phyloP scores from a whole-genome alignment of 257 asterid genomes.

The Solanum pennellii region DNA sequence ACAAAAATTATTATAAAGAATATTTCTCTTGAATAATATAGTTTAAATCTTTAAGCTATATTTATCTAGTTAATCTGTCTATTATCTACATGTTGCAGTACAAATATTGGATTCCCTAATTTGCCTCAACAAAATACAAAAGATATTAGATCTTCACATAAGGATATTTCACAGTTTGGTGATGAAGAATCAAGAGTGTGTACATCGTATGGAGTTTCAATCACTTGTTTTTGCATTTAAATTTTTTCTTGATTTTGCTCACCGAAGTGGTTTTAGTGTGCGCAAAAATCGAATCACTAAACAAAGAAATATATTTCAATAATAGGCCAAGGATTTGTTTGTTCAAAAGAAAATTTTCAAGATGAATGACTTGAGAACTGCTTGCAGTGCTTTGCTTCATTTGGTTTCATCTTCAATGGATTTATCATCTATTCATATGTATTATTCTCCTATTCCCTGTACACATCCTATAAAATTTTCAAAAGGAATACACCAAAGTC shows the following conservation, averaged over 20 bases:
- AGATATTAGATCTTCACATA: not conserved
- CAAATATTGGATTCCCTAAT: not conserved
- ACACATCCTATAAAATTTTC: no score
- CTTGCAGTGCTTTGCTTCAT: conserved; percentile 4
- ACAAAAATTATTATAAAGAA: no score
- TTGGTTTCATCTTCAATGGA: no score
- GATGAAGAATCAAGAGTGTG: not conserved
- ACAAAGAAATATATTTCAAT: no score
- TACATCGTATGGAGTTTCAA: not conserved
- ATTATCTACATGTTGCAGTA: not conserved
- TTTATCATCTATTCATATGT: no score
- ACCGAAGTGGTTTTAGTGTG: not conserved
- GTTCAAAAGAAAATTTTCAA: no score
- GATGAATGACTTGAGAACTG: not conserved
- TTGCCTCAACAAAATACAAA: not conserved
- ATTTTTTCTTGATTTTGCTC: not conserved
- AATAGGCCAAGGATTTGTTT: no score
- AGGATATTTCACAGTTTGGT: not conserved
- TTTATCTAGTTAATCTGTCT: not conserved
- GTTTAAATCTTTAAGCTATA: not conserved
- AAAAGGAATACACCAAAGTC: no score
- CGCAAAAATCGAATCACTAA: not conserved
- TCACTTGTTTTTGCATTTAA: not conserved
- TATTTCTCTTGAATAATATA: no score
- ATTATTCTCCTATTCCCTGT: no score